Evolutionary conservation across 768 basidiomycete species (phyloP).

Genomic region (Astraeus odoratus): DNA sequence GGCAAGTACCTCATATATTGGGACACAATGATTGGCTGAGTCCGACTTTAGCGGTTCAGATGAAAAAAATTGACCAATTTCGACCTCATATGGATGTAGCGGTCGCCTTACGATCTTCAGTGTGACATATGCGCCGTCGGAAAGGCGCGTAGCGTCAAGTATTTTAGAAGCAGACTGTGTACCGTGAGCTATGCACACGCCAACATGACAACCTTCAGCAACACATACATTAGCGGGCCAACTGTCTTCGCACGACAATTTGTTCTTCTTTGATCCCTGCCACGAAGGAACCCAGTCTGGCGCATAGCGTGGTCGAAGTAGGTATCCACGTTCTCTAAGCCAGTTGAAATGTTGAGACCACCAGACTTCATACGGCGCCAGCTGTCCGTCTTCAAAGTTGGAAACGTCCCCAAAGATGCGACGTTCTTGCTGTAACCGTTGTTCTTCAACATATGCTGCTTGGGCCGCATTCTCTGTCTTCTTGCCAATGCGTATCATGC

Average conservation of each 20-base stretch:
- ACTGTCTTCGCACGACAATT: constrained; percentile 12
- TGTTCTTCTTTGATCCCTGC: constrained; percentile 8
- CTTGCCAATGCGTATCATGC: too few relatives aligned
- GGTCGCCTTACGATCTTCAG: background rate
- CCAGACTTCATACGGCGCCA: constrained; percentile 7
- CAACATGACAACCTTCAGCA: too few relatives aligned
- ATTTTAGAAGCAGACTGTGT: background rate
- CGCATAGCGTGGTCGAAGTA: constrained; percentile 28
- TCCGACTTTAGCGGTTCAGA: background rate
- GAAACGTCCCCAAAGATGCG: too few relatives aligned
- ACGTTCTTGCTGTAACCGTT: too few relatives aligned
- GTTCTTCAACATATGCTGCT: too few relatives aligned
- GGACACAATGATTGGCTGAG: constrained; percentile 8
- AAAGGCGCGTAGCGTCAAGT: constrained; percentile 7
- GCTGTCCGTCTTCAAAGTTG: background rate
- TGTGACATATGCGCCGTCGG: constrained; percentile 5
- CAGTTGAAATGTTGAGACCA: constrained; percentile 22
- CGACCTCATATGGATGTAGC: constrained; percentile 4
- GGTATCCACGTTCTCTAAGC: constrained; percentile 26
- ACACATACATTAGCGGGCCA: background rate
- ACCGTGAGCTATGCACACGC: background rate
- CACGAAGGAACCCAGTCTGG: constrained; percentile 27
- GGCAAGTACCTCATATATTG: constrained; percentile 1
- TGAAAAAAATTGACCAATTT: constrained; percentile 2
- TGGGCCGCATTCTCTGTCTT: too few relatives aligned